phyloP scores from a whole-genome alignment of 75 land plant genomes.

The Selaginella tamariscina region DNA sequence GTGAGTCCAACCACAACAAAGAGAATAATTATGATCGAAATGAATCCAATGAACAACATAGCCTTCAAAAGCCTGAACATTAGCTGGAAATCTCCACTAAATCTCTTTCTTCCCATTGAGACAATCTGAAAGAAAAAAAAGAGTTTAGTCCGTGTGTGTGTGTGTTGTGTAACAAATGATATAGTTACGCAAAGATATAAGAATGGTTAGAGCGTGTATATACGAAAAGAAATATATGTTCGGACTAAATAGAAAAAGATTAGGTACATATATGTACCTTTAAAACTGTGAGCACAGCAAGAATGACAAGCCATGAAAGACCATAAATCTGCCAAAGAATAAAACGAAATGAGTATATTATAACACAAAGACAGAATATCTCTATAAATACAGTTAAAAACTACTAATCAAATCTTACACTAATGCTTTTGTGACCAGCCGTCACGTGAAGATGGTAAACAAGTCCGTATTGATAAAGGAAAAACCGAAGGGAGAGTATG shows the following conservation, averaged over 20 bases:
- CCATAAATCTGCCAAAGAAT: constrained; percentile 54
- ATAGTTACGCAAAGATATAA: not conserved
- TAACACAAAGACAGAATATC: too few relatives aligned
- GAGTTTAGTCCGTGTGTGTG: too few relatives aligned
- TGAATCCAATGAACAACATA: constrained; percentile 49
- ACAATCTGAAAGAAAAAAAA: constrained; percentile 38
- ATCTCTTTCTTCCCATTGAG: constrained; percentile 57
- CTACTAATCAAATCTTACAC: constrained; percentile 25
- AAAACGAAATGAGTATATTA: not conserved
- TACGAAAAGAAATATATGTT: too few relatives aligned
- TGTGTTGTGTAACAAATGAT: too few relatives aligned
- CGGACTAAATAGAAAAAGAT: too few relatives aligned
- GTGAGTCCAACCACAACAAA: constrained; percentile 44
- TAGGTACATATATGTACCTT: too few relatives aligned
- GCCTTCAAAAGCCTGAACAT: constrained; percentile 84
- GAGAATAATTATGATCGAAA: constrained; percentile 46
- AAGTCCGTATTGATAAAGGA: constrained; percentile 87
- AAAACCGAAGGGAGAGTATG: constrained; percentile 56
- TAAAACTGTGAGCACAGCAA: constrained; percentile 43
- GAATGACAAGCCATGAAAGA: constrained; percentile 76
- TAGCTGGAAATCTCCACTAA: constrained; percentile 81
- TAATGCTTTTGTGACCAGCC: constrained; percentile 35
- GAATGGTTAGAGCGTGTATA: not conserved
- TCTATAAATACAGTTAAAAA: not conserved
- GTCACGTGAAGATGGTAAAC: constrained; percentile 83